phyloP scores from a whole-genome alignment of 2,329 filamentous ascomycete genomes.

The Diaporthe caulivora region DNA sequence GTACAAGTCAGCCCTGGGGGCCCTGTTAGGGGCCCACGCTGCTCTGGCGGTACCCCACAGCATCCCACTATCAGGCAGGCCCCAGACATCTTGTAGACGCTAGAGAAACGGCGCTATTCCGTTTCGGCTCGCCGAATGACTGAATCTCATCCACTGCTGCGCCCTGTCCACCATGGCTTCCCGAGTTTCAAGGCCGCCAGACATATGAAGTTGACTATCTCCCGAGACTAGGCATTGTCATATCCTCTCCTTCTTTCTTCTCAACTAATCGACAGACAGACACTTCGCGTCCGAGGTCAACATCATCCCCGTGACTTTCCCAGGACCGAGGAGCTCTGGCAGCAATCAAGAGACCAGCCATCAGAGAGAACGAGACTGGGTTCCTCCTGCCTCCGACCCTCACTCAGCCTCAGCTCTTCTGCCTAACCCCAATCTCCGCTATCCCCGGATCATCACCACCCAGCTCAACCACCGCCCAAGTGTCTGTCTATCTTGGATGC shows the following conservation, averaged over 20 bases:
- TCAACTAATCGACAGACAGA: constrained; percentile 11
- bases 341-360: constrained; percentile 35
- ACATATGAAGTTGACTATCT: constrained; percentile 40
- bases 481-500: neutral
- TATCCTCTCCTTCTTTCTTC: constrained; percentile 13
- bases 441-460: constrained; percentile 27
- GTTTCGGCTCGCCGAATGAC: constrained; percentile 38
- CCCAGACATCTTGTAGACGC: constrained; percentile 1
- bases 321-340: constrained; percentile 33
- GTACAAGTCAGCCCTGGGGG: neutral
- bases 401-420: constrained; percentile 30
- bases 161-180: constrained; percentile 29
- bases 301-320: constrained; percentile 8
- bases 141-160: constrained; percentile 26
- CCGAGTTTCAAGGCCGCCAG: constrained; percentile 38
- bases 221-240: constrained; percentile 17
- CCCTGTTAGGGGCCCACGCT: constrained; percentile 10
- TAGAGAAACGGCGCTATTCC: constrained; percentile 32
- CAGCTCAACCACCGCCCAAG: neutral
- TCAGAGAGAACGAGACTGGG: constrained; percentile 20
- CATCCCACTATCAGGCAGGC: constrained; percentile 8
- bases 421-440: constrained; percentile 32
- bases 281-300: constrained; percentile 1
- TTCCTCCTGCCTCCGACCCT: constrained; percentile 17
- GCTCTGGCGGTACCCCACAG: constrained; percentile 8